phyloP scores from a whole-genome alignment of 1,139 yeast species.

The Saccharomyces hybrid region DNA sequence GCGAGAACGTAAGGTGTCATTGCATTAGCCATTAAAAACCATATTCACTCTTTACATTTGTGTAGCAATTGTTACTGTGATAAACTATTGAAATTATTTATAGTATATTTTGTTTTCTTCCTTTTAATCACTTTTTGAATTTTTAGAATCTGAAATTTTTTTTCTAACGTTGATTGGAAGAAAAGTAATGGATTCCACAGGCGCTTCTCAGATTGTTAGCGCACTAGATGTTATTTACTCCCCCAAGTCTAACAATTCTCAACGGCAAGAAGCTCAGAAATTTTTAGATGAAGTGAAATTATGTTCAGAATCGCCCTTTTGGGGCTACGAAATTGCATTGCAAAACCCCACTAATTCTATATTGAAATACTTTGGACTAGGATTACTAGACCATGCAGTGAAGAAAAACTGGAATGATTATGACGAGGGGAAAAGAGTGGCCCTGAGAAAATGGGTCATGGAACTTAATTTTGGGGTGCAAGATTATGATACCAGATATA shows the following conservation, averaged over 20 bases:
- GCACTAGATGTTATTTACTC: conserved; percentile 78
- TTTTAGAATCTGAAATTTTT: not conserved
- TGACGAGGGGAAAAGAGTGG: conserved; percentile 57
- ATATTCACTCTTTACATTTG: not conserved
- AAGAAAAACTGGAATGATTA: conserved; percentile 46
- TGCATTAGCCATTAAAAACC: not conserved
- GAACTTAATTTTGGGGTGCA: conserved; percentile 60
- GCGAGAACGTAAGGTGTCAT: not conserved
- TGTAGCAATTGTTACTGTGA: not conserved
- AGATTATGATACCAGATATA: conserved; percentile 74
- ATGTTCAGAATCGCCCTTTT: conserved; percentile 77
- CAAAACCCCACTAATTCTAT: conserved; percentile 55
- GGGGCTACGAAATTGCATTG: conserved; percentile 85
- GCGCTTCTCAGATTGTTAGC: conserved; percentile 59
- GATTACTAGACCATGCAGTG: conserved; percentile 69
- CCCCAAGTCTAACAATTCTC: conserved; percentile 56
- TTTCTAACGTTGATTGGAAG: not conserved
- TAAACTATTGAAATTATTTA: conserved; percentile 1
- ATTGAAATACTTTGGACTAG: conserved; percentile 85
- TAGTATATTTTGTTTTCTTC: not conserved
- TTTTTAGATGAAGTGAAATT: conserved; percentile 70
- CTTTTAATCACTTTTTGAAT: not conserved
- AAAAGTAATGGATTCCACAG: conserved; percentile 50
- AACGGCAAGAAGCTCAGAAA: conserved; percentile 60
- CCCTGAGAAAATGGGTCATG: conserved; percentile 77